Evolutionary conservation across 495 filamentous ascomycete species (phyloP).

Genomic region (Tetracladium marchalianum): DNA sequence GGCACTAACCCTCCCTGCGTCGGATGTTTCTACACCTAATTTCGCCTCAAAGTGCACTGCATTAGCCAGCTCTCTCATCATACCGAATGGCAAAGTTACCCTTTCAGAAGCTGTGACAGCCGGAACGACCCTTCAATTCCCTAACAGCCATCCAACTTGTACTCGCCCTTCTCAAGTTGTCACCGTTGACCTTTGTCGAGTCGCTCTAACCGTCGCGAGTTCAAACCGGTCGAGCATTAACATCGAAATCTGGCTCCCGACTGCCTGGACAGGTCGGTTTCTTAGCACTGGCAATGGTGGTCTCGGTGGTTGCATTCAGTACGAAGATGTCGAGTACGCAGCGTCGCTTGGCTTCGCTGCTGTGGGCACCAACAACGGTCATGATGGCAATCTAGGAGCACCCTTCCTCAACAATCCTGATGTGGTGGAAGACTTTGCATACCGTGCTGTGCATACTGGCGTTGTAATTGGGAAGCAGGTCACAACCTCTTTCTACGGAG

Average conservation of each 20-base stretch:
- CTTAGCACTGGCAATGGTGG: slow-evolving; percentile 16
- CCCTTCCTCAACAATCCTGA: slow-evolving; percentile 19
- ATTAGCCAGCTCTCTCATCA: not conserved
- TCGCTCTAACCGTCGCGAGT: slow-evolving; percentile 45
- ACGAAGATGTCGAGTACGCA: slow-evolving; percentile 12
- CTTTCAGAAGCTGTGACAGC: slow-evolving; percentile 27
- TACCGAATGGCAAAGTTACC: slow-evolving; percentile 5
- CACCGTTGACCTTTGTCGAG: slow-evolving; percentile 41
- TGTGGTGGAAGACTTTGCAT: slow-evolving; percentile 21
- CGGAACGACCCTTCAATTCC: slow-evolving; percentile 38
- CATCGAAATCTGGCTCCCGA: slow-evolving; percentile 51
- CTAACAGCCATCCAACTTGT: slow-evolving; percentile 38
- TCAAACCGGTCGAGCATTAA: slow-evolving; percentile 40
- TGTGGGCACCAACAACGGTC: slow-evolving; percentile 48
- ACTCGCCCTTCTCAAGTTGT: slow-evolving; percentile 29
- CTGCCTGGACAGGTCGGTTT: slow-evolving; percentile 15
- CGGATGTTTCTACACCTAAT: too few relatives aligned
- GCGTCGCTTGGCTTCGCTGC: slow-evolving; percentile 42
- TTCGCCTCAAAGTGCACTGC: too few relatives aligned
- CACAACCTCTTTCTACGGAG: slow-evolving; percentile 32
- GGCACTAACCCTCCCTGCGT: too few relatives aligned
- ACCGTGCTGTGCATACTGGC: slow-evolving; percentile 33
- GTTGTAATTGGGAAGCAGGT: slow-evolving; percentile 30
- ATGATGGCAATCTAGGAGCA: slow-evolving; percentile 39
- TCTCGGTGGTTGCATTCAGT: slow-evolving; percentile 14